Evolutionary conservation across 176 grass and related monocot genomes (phyloP).

Genomic region (Cymbopogon citratus): DNA sequence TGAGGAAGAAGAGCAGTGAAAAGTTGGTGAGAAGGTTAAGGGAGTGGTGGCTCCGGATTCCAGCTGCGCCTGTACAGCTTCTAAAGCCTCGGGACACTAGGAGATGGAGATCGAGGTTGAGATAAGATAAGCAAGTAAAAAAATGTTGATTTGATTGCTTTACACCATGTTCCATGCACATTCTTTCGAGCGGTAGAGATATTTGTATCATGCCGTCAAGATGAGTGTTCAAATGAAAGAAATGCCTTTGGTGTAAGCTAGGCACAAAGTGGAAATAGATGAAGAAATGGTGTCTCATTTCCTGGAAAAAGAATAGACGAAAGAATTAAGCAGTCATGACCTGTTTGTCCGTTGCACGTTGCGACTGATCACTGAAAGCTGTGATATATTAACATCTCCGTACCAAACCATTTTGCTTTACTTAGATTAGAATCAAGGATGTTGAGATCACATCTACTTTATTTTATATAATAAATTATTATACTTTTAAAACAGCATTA

Average conservation of each 20-base stretch:
- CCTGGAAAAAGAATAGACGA: not conserved
- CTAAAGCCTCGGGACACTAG: constrained; percentile 38
- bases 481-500: not conserved
- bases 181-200: not conserved
- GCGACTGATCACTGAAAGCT: not conserved
- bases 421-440: not conserved
- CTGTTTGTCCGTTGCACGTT: not conserved
- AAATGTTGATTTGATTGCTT: not conserved
- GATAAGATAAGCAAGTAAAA: constrained; percentile 9
- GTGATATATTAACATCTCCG: not conserved
- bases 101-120: constrained; percentile 39
- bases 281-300: not conserved
- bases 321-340: not conserved
- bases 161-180: not conserved
- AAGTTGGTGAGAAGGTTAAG: constrained; percentile 69
- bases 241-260: not conserved
- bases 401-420: not conserved
- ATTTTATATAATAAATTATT: not conserved
- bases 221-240: not conserved
- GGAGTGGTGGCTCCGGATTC: constrained; percentile 88
- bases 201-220: not conserved
- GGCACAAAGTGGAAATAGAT: not conserved
- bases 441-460: not conserved
- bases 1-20: constrained; percentile 83
- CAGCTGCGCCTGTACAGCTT: constrained; percentile 70